phyloP scores from a whole-genome alignment of 352 stramenopile genomes.

The Vaucheria bursata region DNA sequence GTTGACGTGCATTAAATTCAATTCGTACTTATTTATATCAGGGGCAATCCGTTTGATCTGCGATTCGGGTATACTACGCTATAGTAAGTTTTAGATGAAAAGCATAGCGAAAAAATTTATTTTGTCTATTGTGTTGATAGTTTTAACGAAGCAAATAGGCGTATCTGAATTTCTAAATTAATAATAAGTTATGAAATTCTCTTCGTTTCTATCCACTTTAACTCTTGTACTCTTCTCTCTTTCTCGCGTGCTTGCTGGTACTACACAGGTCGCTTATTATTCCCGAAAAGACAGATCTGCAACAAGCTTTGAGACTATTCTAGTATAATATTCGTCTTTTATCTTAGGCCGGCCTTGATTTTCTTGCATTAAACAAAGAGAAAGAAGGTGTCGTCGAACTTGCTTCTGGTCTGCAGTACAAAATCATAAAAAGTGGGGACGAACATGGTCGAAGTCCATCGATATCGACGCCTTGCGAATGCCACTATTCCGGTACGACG shows the following conservation, averaged over 20 bases:
- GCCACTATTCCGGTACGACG: slow-evolving; percentile 77
- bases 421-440: slow-evolving; percentile 57
- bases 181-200: slow-evolving; percentile 9
- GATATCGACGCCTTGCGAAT: slow-evolving; percentile 53
- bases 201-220: background rate
- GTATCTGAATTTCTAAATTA: too few species aligned
- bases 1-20: too few species aligned
- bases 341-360: slow-evolving; percentile 54
- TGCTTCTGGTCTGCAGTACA: slow-evolving; percentile 66
- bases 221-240: background rate
- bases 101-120: too few species aligned
- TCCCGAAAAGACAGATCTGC: background rate
- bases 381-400: slow-evolving; percentile 62
- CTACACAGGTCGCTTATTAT: slow-evolving; percentile 1
- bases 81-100: too few species aligned
- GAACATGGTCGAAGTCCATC: slow-evolving; percentile 48
- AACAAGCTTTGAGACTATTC: background rate
- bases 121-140: too few species aligned
- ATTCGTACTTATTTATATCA: too few species aligned
- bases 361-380: slow-evolving; percentile 61
- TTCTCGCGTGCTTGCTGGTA: background rate
- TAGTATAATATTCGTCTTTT: background rate
- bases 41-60: too few species aligned
- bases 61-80: too few species aligned
- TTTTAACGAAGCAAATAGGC: too few species aligned